A percentile compares a stretch with the other conserved stretches of the same genome.
Evolutionary conservation across 306 rosid species (phyloP).

Genomic region (Begonia masoniana): DNA sequence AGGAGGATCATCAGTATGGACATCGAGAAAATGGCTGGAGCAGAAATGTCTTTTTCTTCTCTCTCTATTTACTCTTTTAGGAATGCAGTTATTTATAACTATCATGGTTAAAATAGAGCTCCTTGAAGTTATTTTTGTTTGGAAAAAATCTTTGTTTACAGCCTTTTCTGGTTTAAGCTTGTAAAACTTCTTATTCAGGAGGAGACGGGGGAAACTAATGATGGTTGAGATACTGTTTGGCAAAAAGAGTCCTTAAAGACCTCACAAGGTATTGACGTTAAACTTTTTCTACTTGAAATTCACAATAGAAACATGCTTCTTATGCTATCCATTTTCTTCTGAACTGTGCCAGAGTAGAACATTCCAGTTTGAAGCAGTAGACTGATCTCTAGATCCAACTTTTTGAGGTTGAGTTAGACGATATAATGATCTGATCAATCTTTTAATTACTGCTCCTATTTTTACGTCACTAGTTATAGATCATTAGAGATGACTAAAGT

Average conservation of each 20-base stretch:
- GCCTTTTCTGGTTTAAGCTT: background rate
- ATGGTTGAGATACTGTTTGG: conserved; percentile 76
- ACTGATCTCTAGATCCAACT: too few relatives aligned
- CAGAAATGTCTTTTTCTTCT: too few relatives aligned
- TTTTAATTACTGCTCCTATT: too few relatives aligned
- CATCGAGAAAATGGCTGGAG: too few relatives aligned
- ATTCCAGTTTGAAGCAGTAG: background rate
- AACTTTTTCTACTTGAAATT: too few relatives aligned
- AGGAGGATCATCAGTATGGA: too few relatives aligned
- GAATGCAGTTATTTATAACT: background rate
- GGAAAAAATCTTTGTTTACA: too few relatives aligned
- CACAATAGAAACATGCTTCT: background rate
- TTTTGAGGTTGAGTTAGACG: too few relatives aligned
- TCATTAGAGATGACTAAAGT: too few relatives aligned
- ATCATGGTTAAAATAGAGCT: conserved; percentile 14
- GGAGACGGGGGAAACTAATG: conserved; percentile 24
- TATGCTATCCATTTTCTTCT: conserved; percentile 4
- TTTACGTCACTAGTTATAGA: too few relatives aligned
- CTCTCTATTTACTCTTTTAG: too few relatives aligned
- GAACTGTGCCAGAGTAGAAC: conserved; percentile 7
- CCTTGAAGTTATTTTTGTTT: background rate
- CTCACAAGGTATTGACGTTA: conserved; percentile 42
- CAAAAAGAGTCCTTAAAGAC: conserved; percentile 36
- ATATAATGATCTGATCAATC: too few relatives aligned
- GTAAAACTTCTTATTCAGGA: conserved; percentile 6